Evolutionary conservation across 192 early-diverging fungal species (phyloP).

Genomic region (Allomyces javanicus): DNA sequence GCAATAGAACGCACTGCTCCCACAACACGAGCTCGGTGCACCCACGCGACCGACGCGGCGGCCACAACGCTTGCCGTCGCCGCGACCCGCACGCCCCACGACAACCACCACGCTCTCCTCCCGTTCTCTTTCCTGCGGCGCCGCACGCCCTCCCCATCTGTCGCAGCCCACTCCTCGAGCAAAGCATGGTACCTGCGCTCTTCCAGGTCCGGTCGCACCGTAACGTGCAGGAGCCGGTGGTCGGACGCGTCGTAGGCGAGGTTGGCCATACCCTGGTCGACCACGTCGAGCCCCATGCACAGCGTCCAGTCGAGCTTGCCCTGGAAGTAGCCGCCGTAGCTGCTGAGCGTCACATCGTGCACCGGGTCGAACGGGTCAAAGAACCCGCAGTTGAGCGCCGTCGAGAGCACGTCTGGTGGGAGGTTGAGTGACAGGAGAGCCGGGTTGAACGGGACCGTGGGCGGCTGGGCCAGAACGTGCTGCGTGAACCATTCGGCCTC

Average conservation of each 20-base stretch:
- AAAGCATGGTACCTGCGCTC: too few species aligned
- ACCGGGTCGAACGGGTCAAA: constrained; percentile 45
- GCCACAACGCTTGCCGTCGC: too few species aligned
- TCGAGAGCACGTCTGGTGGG: constrained; percentile 14
- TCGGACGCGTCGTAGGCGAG: constrained; percentile 41
- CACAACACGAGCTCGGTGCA: too few species aligned
- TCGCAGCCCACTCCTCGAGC: too few species aligned
- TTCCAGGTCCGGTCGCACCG: constrained; percentile 10
- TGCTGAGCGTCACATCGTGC: constrained; percentile 41
- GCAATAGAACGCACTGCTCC: too few species aligned
- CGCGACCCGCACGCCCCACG: too few species aligned
- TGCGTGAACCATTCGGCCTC: constrained; percentile 41
- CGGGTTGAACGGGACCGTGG: neutral
- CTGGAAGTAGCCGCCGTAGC: constrained; percentile 38
- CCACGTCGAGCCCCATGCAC: constrained; percentile 29
- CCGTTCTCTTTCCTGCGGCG: too few species aligned
- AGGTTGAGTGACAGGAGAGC: constrained; percentile 6
- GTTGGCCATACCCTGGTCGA: constrained; percentile 35
- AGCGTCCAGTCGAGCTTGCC: constrained; percentile 61
- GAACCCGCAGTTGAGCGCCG: constrained; percentile 52
- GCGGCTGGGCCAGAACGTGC: neutral
- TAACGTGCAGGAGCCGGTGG: constrained; percentile 47
- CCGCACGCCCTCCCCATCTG: too few species aligned
- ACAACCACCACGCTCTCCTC: too few species aligned
- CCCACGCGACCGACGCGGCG: too few species aligned